Evolutionary conservation across 306 rosid genomes (phyloP).

Genomic region (Quercus agrifolia): DNA sequence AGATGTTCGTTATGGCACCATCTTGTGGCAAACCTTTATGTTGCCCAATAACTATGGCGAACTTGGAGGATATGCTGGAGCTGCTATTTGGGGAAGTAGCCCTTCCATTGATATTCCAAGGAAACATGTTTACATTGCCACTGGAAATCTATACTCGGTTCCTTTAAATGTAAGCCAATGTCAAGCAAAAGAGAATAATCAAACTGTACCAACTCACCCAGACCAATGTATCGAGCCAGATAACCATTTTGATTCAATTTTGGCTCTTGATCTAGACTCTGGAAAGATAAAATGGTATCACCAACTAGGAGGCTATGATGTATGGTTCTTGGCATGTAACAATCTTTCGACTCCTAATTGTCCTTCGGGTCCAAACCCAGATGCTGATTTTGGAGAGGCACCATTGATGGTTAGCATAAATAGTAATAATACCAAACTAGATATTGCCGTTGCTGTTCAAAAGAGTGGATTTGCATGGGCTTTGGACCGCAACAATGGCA

Average conservation of each 20-base stretch:
- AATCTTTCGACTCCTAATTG: slow-evolving; percentile 38
- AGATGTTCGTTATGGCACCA: slow-evolving; percentile 23
- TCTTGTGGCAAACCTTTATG: slow-evolving; percentile 55
- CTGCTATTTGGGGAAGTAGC: slow-evolving; percentile 73
- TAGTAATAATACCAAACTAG: slow-evolving; percentile 27
- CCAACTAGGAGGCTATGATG: slow-evolving; percentile 69
- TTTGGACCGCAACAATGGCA: slow-evolving; percentile 46
- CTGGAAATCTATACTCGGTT: slow-evolving; percentile 54
- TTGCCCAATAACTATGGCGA: slow-evolving; percentile 44
- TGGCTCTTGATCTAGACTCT: slow-evolving; percentile 51
- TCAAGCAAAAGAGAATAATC: slow-evolving; percentile 40
- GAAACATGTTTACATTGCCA: slow-evolving; percentile 46
- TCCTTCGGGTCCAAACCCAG: slow-evolving; percentile 44
- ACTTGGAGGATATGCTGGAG: slow-evolving; percentile 43
- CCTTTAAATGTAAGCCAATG: slow-evolving; percentile 38
- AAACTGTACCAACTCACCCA: slow-evolving; percentile 24
- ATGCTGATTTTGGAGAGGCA: slow-evolving; percentile 59
- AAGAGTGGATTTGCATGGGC: slow-evolving; percentile 75
- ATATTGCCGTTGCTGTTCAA: slow-evolving; percentile 53
- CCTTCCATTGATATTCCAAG: slow-evolving; percentile 52
- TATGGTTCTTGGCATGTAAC: slow-evolving; percentile 49
- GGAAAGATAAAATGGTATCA: slow-evolving; percentile 52
- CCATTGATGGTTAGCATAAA: slow-evolving; percentile 46
- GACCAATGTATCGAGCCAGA: slow-evolving; percentile 54
- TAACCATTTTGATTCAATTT: slow-evolving; percentile 48